A percentile compares a stretch with the other conserved stretches of the same genome.
These are phyloP conservation scores for Neofusicoccum parvum DNA, from an alignment of 2,329 filamentous ascomycete species.

Conservation along the genomic window DNA sequence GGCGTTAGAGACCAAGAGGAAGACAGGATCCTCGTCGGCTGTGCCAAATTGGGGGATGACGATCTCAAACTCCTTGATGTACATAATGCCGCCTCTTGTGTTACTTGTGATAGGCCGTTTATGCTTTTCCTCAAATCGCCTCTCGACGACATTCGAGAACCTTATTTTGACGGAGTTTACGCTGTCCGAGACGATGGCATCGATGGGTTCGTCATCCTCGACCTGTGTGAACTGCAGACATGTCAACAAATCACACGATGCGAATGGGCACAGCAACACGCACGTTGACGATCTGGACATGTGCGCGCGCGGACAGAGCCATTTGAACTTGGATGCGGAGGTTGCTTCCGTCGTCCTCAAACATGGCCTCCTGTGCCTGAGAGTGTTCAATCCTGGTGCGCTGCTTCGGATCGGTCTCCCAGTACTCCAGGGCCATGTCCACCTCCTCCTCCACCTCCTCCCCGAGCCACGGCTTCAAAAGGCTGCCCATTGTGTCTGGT, in stretches of 20 bases:
- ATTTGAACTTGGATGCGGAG: constrained; percentile 31
- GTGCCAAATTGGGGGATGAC: neutral
- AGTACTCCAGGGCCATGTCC: neutral
- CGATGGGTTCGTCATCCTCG: constrained; percentile 25
- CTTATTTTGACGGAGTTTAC: constrained; percentile 26
- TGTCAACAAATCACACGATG: neutral
- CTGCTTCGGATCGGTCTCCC: neutral
- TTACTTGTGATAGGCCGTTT: neutral
- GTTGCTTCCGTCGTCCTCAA: constrained; percentile 38
- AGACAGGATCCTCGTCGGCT: neutral
- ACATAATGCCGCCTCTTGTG: constrained; percentile 23
- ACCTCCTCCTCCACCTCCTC: neutral
- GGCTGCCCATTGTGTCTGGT: neutral
- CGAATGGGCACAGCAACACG: neutral
- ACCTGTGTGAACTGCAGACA: neutral
- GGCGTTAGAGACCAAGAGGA: neutral
- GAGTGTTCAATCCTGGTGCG: neutral
- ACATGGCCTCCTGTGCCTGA: constrained; percentile 25
- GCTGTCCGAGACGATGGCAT: constrained; percentile 34
- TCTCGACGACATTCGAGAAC: constrained; percentile 24
- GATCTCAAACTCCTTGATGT: constrained; percentile 8
- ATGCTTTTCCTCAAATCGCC: constrained; percentile 22
- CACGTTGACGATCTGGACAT: constrained; percentile 32
- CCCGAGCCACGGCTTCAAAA: neutral
- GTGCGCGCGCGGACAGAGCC: constrained; percentile 7